Conservation (phyloP, 768 basidiomycete species). For the Auricularia sp. region DNA sequence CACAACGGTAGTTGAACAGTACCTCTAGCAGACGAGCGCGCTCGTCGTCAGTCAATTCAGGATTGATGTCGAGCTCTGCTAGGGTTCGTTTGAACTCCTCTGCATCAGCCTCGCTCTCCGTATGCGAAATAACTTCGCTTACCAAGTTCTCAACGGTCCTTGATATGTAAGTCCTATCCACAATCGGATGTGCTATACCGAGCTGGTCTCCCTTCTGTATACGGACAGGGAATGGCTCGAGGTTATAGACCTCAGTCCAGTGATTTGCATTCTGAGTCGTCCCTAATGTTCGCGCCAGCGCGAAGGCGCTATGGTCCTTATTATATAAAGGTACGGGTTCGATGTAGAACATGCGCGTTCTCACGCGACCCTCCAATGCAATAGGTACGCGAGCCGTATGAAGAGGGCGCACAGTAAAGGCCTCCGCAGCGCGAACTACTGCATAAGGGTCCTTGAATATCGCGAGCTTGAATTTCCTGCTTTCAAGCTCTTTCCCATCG, state of each 20-base stretch:
- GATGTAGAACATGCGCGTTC: neutral
- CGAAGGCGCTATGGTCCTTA: neutral
- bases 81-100: neutral
- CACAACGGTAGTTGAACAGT: neutral
- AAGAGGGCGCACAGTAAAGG: neutral
- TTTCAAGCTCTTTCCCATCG: neutral
- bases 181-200: neutral
- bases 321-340: neutral
- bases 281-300: neutral
- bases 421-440: neutral
- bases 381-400: neutral
- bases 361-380: neutral
- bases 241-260: neutral
- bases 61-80: neutral
- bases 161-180: neutral
- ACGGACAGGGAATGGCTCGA: neutral
- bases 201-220: neutral
- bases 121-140: neutral
- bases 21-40: neutral
- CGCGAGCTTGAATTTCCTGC: neutral
- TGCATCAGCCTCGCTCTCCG: neutral
- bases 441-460: neutral
- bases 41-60: neutral
- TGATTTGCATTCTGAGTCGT: neutral
- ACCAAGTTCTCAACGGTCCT: neutral